phyloP scores from a whole-genome alignment of 1,284 basidiomycete species.

The Earliella scabrosa region DNA sequence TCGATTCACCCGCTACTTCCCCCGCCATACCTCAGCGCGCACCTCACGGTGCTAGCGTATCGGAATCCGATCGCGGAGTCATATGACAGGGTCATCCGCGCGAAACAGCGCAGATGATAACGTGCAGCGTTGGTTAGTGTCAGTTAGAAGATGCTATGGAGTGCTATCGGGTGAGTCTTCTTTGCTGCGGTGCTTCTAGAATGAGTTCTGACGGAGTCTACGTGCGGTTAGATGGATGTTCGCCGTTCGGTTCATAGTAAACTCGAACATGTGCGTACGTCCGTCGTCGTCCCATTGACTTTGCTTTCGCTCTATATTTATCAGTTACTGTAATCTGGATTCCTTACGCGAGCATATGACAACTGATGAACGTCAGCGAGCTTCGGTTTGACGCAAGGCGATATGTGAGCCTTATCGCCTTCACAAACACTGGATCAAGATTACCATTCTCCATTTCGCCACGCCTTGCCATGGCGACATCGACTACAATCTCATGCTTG shows the following conservation, averaged over 20 bases:
- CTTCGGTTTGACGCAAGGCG: neutral
- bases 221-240: neutral
- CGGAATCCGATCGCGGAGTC: slow-evolving; percentile 70
- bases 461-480: slow-evolving; percentile 19
- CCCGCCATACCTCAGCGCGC: slow-evolving; percentile 67
- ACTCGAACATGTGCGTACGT: slow-evolving; percentile 1
- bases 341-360: slow-evolving; percentile 2
- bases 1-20: slow-evolving; percentile 69
- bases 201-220: neutral
- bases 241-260: slow-evolving; percentile 2
- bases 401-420: slow-evolving; percentile 12
- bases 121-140: neutral
- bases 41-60: slow-evolving; percentile 66
- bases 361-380: neutral
- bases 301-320: slow-evolving; percentile 23
- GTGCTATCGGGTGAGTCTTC: slow-evolving; percentile 9
- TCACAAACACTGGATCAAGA: neutral
- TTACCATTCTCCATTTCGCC: neutral
- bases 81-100: slow-evolving; percentile 66
- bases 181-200: neutral
- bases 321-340: slow-evolving; percentile 22
- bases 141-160: neutral
- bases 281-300: slow-evolving; percentile 3
- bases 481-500: slow-evolving; percentile 5
- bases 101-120: slow-evolving; percentile 43